These are phyloP conservation scores for Xylariaceae sp. DNA, from an alignment of 2,329 filamentous ascomycete genomes.

Conservation along the genomic window DNA sequence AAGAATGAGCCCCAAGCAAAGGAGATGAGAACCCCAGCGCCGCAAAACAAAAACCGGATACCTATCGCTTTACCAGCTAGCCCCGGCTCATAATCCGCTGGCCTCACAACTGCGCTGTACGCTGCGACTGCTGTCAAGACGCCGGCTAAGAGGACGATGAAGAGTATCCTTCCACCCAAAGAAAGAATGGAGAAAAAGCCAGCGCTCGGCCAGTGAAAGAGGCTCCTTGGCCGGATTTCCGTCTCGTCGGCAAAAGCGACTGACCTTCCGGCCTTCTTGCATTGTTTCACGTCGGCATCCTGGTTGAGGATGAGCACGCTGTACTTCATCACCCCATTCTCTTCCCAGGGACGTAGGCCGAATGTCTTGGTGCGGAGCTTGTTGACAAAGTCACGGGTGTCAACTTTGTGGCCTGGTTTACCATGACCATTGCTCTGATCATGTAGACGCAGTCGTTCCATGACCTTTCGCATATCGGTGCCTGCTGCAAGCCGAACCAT, in stretches of 20 bases:
- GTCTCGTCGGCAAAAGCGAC: slow-evolving; percentile 3
- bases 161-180: slow-evolving; percentile 20
- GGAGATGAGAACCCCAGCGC: slow-evolving; percentile 31
- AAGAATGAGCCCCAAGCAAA: slow-evolving; percentile 34
- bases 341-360: slow-evolving; percentile 18
- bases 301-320: slow-evolving; percentile 18
- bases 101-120: slow-evolving; percentile 27
- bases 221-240: not conserved
- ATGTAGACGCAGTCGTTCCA: slow-evolving; percentile 21
- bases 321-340: slow-evolving; percentile 20
- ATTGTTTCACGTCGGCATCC: not conserved
- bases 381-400: slow-evolving; percentile 18
- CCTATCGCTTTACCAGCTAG: slow-evolving; percentile 31
- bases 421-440: too few relatives aligned
- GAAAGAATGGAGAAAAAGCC: slow-evolving; percentile 29
- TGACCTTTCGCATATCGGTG: slow-evolving; percentile 15
- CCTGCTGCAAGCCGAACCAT: slow-evolving; percentile 31
- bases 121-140: slow-evolving; percentile 22
- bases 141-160: slow-evolving; percentile 21
- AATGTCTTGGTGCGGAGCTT: slow-evolving; percentile 23
- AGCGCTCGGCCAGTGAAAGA: not conserved
- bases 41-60: slow-evolving; percentile 34
- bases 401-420: not conserved
- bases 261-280: slow-evolving; percentile 2
- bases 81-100: slow-evolving; percentile 16